Evolutionary conservation across 2,329 filamentous ascomycete species (phyloP).

Genomic region (Exophiala oligosperma): DNA sequence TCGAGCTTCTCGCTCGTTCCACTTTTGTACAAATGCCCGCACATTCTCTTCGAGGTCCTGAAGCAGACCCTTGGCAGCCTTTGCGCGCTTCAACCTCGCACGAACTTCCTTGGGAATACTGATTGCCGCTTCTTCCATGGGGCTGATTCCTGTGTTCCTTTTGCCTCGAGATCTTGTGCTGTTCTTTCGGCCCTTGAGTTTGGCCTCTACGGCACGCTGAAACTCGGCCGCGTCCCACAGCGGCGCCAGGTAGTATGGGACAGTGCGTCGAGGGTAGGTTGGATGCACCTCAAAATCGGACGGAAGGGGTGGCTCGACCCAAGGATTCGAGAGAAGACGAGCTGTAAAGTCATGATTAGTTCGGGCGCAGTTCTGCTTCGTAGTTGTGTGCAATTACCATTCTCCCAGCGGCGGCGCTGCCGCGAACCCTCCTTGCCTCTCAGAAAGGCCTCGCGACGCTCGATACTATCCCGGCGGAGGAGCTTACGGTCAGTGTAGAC

Average conservation of each 20-base stretch:
- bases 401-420: constrained; percentile 89
- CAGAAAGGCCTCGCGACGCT: constrained; percentile 70
- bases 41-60: constrained; percentile 84
- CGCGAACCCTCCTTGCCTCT: constrained; percentile 91
- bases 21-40: constrained; percentile 67
- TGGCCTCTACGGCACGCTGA: constrained; percentile 44
- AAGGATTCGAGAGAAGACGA: constrained; percentile 80
- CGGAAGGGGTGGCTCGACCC: constrained; percentile 77
- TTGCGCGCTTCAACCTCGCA: constrained; percentile 74
- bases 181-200: constrained; percentile 32
- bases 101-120: constrained; percentile 77
- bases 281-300: constrained; percentile 81
- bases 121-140: constrained; percentile 31
- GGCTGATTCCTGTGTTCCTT: constrained; percentile 35
- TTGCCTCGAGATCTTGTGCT: constrained; percentile 41
- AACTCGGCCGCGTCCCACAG: constrained; percentile 69
- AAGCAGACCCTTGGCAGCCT: constrained; percentile 76
- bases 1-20: constrained; percentile 55
- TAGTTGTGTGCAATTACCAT: constrained; percentile 59
- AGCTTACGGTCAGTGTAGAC: constrained; percentile 52
- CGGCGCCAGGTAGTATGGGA: constrained; percentile 87
- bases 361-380: neutral
- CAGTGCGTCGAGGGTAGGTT: constrained; percentile 69
- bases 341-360: constrained; percentile 53
- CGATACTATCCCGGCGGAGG: constrained; percentile 61